phyloP scores from a whole-genome alignment of 2,329 filamentous ascomycete genomes.

The Aspergillus aculeatus region DNA sequence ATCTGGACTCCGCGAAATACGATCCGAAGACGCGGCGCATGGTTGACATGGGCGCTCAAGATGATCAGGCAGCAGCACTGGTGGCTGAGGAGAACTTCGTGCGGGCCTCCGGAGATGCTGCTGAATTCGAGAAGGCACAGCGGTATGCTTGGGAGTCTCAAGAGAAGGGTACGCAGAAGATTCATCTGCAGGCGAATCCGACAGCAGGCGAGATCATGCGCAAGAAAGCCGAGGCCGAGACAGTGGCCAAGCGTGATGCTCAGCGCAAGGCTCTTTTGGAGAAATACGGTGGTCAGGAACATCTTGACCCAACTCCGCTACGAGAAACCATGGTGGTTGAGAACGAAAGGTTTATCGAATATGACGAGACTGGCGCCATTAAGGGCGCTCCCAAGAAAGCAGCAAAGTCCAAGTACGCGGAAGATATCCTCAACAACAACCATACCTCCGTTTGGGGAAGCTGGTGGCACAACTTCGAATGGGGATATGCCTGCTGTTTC shows the following conservation, averaged over 20 bases:
- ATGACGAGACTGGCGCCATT: constrained; percentile 84
- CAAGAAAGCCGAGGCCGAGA: constrained; percentile 75
- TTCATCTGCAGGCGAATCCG: constrained; percentile 94
- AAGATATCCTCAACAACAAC: constrained; percentile 86
- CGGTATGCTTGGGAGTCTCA: constrained; percentile 93
- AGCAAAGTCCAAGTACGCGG: constrained; percentile 85
- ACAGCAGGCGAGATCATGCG: constrained; percentile 84
- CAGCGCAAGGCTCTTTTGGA: constrained; percentile 70
- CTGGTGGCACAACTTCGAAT: constrained; percentile 94
- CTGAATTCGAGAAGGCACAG: constrained; percentile 87
- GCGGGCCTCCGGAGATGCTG: constrained; percentile 83
- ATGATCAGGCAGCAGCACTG: constrained; percentile 74
- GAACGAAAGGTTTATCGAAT: constrained; percentile 87
- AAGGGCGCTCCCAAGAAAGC: constrained; percentile 78
- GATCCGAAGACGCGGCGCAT: constrained; percentile 94
- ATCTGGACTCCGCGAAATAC: constrained; percentile 94
- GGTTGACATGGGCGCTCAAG: constrained; percentile 77
- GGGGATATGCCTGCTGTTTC: constrained; percentile 96
- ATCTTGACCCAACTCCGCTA: constrained; percentile 60
- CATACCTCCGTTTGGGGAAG: constrained; percentile 92
- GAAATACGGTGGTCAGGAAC: constrained; percentile 74
- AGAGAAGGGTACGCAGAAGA: constrained; percentile 73
- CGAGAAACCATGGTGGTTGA: constrained; percentile 70
- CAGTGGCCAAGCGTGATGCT: constrained; percentile 65
- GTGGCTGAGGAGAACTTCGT: constrained; percentile 94